Conservation (phyloP, 2,329 filamentous ascomycete species). For the Xylaria sp. region DNA sequence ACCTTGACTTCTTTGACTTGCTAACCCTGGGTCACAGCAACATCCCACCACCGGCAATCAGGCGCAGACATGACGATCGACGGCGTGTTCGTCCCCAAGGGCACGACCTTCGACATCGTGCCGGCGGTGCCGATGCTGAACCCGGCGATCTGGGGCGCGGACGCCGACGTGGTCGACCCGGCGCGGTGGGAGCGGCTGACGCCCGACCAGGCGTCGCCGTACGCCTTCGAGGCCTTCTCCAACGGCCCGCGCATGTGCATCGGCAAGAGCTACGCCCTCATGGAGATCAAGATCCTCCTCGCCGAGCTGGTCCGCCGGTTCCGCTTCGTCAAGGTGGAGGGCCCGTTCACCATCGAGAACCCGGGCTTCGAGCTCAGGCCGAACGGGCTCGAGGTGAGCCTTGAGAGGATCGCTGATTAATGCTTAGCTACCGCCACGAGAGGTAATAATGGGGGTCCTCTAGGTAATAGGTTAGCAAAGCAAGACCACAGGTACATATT, state of each 20-base stretch:
- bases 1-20: not conserved
- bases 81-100: conserved; percentile 40
- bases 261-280: conserved; percentile 20
- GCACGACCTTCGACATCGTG: conserved; percentile 40
- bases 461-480: not conserved
- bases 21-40: conserved; percentile 22
- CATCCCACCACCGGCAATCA: conserved; percentile 38
- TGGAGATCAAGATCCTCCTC: conserved; percentile 26
- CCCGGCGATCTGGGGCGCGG: conserved; percentile 42
- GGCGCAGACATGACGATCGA: conserved; percentile 38
- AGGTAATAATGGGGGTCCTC: not conserved
- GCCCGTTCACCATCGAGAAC: conserved; percentile 20
- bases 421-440: not conserved
- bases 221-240: conserved; percentile 35
- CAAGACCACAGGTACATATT: not conserved
- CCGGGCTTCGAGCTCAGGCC: conserved; percentile 18
- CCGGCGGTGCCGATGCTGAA: conserved; percentile 42
- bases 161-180: conserved; percentile 42
- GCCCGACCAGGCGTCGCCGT: conserved; percentile 32
- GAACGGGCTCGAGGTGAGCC: conserved; percentile 10
- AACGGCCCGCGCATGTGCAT: conserved; percentile 27
- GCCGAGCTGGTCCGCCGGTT: conserved; percentile 18
- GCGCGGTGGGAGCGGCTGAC: conserved; percentile 40
- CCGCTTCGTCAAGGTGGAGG: conserved; percentile 12
- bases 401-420: conserved; percentile 8